These are phyloP conservation scores for Furcasterigmium furcatum DNA, from an alignment of 2,329 filamentous ascomycete species.

Conservation along the genomic window DNA sequence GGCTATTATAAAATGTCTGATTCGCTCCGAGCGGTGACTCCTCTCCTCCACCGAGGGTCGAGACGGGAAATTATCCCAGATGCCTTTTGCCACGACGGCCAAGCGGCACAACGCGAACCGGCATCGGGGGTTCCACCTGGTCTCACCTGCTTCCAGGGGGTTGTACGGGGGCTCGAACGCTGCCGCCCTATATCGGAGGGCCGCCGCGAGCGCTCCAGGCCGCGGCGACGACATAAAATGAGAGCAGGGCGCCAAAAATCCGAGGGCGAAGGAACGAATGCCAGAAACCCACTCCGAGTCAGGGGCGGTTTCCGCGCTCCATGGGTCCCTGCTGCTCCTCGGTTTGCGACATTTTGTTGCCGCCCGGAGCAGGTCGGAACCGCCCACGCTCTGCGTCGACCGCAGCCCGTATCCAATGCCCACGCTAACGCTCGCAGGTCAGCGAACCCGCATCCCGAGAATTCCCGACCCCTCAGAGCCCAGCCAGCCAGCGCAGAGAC, in stretches of 20 bases:
- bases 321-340: background rate
- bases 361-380: background rate
- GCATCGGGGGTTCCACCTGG: too few relatives aligned
- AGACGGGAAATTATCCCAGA: too few relatives aligned
- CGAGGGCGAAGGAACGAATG: background rate
- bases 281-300: conserved; percentile 12
- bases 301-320: background rate
- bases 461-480: conserved; percentile 10
- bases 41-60: too few relatives aligned
- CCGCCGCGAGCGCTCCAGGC: background rate
- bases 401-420: background rate
- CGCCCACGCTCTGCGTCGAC: background rate
- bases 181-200: conserved; percentile 14
- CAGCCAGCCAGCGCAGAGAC: too few relatives aligned
- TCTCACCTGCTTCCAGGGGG: too few relatives aligned
- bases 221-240: conserved; percentile 3
- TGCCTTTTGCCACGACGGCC: too few relatives aligned
- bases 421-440: background rate
- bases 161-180: background rate
- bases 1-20: conserved; percentile 1
- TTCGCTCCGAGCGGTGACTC: background rate
- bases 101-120: too few relatives aligned
- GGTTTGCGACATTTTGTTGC: conserved; percentile 2
- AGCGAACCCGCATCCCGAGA: conserved; percentile 6
- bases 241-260: background rate